Percentiles rank a stretch among this genome's conserved stretches.
phyloP scores from a whole-genome alignment of 2,329 filamentous ascomycete species.

The Monilinia laxa region DNA sequence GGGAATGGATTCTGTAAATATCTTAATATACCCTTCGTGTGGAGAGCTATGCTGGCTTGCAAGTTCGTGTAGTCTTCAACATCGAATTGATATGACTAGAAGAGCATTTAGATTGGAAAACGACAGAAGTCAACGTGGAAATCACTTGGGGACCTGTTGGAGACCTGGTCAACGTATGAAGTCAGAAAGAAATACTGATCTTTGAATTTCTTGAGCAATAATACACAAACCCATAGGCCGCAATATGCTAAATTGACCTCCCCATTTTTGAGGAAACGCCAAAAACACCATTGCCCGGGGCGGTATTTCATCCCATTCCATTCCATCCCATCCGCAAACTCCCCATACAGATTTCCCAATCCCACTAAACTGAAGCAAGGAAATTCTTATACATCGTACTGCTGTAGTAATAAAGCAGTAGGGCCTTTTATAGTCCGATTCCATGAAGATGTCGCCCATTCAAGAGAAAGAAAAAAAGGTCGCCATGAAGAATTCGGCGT shows the following conservation, averaged over 20 bases:
- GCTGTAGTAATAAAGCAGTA: neutral
- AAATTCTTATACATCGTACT: constrained; percentile 21
- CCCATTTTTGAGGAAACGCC: constrained; percentile 14
- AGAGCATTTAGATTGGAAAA: neutral
- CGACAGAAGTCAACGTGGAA: neutral
- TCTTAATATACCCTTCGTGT: no score
- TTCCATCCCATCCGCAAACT: constrained; percentile 4
- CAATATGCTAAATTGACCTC: constrained; percentile 14
- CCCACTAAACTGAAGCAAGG: constrained; percentile 4
- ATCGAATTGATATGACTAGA: no score
- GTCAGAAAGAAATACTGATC: neutral
- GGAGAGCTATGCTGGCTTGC: no score
- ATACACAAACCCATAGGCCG: constrained; percentile 1
- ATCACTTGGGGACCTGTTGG: neutral
- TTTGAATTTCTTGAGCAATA: constrained; percentile 1
- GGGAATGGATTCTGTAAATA: no score
- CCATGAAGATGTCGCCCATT: neutral
- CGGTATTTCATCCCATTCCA: constrained; percentile 10
- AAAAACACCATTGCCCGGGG: constrained; percentile 24
- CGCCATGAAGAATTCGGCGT: neutral
- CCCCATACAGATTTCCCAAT: constrained; percentile 6
- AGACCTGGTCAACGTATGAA: neutral
- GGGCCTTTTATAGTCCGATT: neutral
- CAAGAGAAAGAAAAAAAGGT: neutral
- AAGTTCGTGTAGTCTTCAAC: no score